Base-by-base conservation (phyloP, 2,329 filamentous ascomycete genomes). In the Parafenestella ontariensis region DNA sequence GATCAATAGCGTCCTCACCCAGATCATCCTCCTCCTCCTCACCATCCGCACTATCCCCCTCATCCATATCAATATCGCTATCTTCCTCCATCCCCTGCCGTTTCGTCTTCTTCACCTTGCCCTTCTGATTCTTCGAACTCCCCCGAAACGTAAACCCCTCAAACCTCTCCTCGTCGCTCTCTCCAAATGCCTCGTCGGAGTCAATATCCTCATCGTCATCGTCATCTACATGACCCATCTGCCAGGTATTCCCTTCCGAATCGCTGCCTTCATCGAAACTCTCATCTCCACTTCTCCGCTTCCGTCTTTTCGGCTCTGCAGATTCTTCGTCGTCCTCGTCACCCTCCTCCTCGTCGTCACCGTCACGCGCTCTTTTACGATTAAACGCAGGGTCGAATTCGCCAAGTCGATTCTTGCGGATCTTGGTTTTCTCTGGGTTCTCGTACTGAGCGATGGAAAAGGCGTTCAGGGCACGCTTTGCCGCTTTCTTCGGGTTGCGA, bases 181-280 rank as follows among this genome's bases (percentile, higher is more conserved):
- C 88, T 3, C 92, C 91, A 81, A 96, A 92, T 2, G 94, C 93
- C 68, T 96, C 91, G 71, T 90, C 88, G 62, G 85, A 89, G 70
- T 90, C 87, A 51, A 91, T 79, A 58, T 89, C 87, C 49, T 84
- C 87, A 65, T 90, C 88, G 58, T 89, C 83, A 48, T 89, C 87
- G 40, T 83, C 85, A 44, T 83, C 85, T 20, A 88, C 86, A 43
- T 87, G 79, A 23, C 93, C 92, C 46, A 96, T 81, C 45, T 84
- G 88, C 92, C 92, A 96, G 69, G 90, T 87, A 66, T 96, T 90
- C 20, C 92, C 92, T 56, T 93, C 90, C 56, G 89, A 91, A 70
- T 96, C 93, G 64, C 89, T 93, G 9, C 90, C 91, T 59, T 88
- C 87, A 53, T 88, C 87, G n/a, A 64, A 65, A 50, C 93, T 90